Evolutionary conservation across 495 filamentous ascomycete genomes (phyloP), one percentile per base, ranked within the genome.

Genomic region (Melanomma pulvis-pyrius): DNA sequence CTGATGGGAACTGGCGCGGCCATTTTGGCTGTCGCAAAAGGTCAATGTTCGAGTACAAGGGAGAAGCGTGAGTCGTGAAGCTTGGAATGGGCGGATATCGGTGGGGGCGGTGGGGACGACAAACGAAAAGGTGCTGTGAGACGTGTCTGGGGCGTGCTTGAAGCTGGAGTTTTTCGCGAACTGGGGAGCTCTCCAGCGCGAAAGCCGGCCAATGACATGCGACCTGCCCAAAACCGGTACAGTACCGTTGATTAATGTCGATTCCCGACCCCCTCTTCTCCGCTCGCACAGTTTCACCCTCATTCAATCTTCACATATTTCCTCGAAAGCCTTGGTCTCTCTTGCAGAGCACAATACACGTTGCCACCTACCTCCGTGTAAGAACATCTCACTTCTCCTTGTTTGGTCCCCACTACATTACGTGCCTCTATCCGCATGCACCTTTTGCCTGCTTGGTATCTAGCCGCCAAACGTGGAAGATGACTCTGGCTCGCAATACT

Each of bases 1-100:
- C 88, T 92, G 81, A 97, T 96, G 75, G 92, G 90, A 60, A 97
- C 92, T 24, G 65, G 54, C 29, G 71, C 60, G 48, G 67, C 69
- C 69, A 71, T 71, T 6, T 19, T 55, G 60, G 60, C 30, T 30
- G 58, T 59, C 22, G 41, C 19, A 54, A 61, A 30, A 26, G 24
- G 8, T 39, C 24, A 28, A 47, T 58, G 1, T 25, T 24, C 8
- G 1, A 19, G 13, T 63, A 17, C 15, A 34, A 34, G 21, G 36
- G 19, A 19, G 2, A 11, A 17, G 4, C 22, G 22, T 44, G 39
- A 5, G 1, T 11, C 17, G 21, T 50, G 48, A 9, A 26, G 48
- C 48, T 50, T 6, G 4, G 9, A 19, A 24, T 50, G 48, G 22
- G 8, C 25, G 25, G n/a, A 21, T 1, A 41, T 17, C 12, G n/a